phyloP scores from a whole-genome alignment of 2,329 filamentous ascomycete species.

The Elsinoe ampelina region DNA sequence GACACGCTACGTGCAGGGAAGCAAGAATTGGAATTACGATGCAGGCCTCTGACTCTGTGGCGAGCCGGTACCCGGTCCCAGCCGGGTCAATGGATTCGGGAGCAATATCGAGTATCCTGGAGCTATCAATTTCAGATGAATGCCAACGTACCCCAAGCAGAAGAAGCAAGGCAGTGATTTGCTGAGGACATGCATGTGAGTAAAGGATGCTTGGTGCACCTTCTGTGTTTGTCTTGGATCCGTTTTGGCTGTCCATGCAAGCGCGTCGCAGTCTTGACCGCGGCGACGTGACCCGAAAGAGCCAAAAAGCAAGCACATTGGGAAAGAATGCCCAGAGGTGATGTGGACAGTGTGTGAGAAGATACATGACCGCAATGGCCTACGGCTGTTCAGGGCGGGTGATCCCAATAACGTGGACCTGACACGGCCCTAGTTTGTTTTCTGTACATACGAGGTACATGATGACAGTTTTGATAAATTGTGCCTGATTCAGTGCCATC shows the following conservation, averaged over 20 bases:
- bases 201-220: slow-evolving; percentile 3
- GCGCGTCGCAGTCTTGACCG: neutral
- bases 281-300: neutral
- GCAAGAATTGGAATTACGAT: neutral
- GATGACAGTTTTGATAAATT: neutral
- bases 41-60: neutral
- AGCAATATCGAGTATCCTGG: neutral
- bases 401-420: slow-evolving; percentile 5
- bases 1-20: too few species aligned
- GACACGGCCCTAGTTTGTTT: neutral
- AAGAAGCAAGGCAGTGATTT: neutral
- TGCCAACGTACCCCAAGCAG: neutral
- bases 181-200: neutral
- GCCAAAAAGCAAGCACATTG: slow-evolving; percentile 7
- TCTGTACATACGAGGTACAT: neutral
- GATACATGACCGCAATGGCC: slow-evolving; percentile 1
- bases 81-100: neutral
- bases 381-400: neutral
- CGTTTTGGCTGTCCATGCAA: neutral
- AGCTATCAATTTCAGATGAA: neutral
- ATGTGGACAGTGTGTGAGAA: neutral
- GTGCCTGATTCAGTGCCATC: neutral
- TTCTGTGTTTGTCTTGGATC: slow-evolving; percentile 7
- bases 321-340: neutral
- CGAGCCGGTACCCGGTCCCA: neutral